phyloP scores from a whole-genome alignment of 257 asterid species.

The Solanum rostratum region DNA sequence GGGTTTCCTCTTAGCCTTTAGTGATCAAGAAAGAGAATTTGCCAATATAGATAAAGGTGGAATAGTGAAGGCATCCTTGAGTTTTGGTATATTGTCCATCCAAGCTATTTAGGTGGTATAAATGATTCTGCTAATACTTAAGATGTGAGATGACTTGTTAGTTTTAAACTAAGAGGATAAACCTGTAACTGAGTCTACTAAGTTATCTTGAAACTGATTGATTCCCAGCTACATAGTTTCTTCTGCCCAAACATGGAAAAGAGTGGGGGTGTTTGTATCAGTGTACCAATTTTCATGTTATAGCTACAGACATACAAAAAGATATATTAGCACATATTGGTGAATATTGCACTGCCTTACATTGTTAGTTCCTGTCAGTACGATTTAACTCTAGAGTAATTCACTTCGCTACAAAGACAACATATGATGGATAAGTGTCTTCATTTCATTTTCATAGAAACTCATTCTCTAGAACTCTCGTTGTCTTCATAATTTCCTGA shows the following conservation, averaged over 20 bases:
- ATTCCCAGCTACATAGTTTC: background rate
- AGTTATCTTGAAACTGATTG: background rate
- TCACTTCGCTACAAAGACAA: background rate
- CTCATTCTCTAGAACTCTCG: background rate
- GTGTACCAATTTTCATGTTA: background rate
- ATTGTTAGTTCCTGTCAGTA: background rate
- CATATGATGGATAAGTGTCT: background rate
- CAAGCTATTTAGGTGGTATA: background rate
- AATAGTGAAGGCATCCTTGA: background rate
- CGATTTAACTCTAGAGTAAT: background rate
- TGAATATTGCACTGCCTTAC: background rate
- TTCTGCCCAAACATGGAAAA: background rate
- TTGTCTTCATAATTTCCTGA: background rate
- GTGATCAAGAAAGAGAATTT: background rate
- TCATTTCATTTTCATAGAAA: background rate
- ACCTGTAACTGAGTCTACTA: background rate
- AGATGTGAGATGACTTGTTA: background rate
- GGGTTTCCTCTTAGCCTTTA: background rate
- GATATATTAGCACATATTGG: background rate
- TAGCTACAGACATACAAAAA: background rate
- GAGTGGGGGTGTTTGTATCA: background rate
- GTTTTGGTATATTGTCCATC: background rate
- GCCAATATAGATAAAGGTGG: background rate
- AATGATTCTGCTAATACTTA: background rate
- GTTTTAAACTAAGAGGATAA: background rate